Evolutionary conservation across 129 eudicot species (phyloP).

Genomic region (Saussurea involucrata): DNA sequence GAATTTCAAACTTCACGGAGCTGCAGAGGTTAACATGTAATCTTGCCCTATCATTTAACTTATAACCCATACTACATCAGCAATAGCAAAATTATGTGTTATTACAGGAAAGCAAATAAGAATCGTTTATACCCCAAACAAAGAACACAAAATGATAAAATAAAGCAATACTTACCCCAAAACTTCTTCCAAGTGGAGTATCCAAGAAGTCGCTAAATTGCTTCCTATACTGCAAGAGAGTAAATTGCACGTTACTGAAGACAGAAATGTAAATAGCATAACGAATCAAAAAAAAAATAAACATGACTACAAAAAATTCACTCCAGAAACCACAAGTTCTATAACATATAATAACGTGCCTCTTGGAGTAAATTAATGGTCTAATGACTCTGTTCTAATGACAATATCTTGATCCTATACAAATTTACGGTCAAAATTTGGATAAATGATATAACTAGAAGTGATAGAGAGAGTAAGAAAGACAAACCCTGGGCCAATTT

Average conservation of each 20-base stretch:
- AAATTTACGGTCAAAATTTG: background rate
- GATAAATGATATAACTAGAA: background rate
- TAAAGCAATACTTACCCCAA: conserved; percentile 52
- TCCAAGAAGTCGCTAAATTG: conserved; percentile 56
- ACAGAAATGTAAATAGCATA: background rate
- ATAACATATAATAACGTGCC: background rate
- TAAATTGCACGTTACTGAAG: background rate
- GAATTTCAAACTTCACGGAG: background rate
- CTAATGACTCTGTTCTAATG: background rate
- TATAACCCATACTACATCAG: background rate
- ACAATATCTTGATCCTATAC: background rate
- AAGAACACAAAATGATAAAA: background rate
- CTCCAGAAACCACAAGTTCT: background rate
- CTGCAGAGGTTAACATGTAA: background rate
- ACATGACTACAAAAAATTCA: background rate
- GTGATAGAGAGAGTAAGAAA: background rate
- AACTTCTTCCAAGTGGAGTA: conserved; percentile 71
- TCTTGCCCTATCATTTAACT: background rate
- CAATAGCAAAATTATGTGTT: background rate
- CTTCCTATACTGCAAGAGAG: conserved; percentile 73
- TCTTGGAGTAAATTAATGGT: background rate
- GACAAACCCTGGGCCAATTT: conserved; percentile 84
- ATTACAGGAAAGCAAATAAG: background rate
- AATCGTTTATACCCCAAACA: background rate
- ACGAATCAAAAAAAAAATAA: background rate